Base-by-base conservation (phyloP, 768 basidiomycete species). In the Calocera viscosa region DNA sequence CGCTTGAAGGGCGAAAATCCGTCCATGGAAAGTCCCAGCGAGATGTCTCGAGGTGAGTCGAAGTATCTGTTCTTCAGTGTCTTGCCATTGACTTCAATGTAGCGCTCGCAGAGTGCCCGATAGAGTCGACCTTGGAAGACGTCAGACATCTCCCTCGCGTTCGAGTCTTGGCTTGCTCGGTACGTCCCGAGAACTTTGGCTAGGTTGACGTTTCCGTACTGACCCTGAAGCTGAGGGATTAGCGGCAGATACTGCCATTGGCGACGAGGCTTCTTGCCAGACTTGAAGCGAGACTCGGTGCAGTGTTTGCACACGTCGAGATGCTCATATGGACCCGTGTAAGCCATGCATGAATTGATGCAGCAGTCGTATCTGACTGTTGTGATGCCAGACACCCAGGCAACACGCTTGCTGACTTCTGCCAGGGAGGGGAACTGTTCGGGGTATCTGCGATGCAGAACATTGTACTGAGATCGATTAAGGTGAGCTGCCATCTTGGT, bases 1-100 rank as follows among this genome's bases (percentile, higher is more conserved):
- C 72, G 68, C 38, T 77, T 77, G 69, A 77, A 80, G 2, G 78
- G 75, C 0, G 72, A 70, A 70, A 81, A 81, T 0, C 82, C 78
- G 72, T 84, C 81, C 0, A 76, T 75, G 1, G 77, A 78, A 0
- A 82, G 66, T 0, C 75, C 77, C 7, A 83, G 73, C 0, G 81
- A 80, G 24, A 83, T 72, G 64, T 83, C 81, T 5, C 72, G 73
- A 0, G 40, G 43, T 22, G 77, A 75, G 0, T 72, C 71, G 65
- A 84, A 84, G 70, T 73, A 78, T 0, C 65, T 69, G 67, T 78
- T 72, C 0, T 40, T 35, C 0, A 71, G 69, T 7, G 43, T 49
- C 2, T 73, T 49, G 1, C 73, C 75, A 63, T 76, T 68, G 28
- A 80, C 65, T 2, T 64, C 24, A 34, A 81, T 77, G 11, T 70